These are phyloP conservation scores for Bacidia rubella DNA, from an alignment of 495 filamentous ascomycete genomes.

Conservation along the genomic window DNA sequence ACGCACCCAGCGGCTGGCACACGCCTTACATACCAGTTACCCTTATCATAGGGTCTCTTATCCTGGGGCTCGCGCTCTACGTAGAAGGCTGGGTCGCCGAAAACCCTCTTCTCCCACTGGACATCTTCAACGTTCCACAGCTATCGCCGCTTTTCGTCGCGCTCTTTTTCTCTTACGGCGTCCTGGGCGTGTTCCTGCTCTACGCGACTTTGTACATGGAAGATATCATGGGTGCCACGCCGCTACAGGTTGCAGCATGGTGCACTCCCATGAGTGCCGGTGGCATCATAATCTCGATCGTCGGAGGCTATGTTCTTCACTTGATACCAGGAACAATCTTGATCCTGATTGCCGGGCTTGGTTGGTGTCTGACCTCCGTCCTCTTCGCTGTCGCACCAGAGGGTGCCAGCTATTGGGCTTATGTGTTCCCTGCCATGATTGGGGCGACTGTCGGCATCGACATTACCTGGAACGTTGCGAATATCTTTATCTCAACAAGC, in stretches of 20 bases:
- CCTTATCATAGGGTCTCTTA: conserved; percentile 44
- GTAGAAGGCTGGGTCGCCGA: conserved; percentile 63
- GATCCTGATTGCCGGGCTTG: conserved; percentile 51
- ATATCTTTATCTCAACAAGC: conserved; percentile 70
- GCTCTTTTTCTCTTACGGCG: conserved; percentile 64
- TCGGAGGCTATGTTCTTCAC: conserved; percentile 68
- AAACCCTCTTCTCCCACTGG: conserved; percentile 59
- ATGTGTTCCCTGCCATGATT: conserved; percentile 71
- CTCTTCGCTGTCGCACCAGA: conserved; percentile 60
- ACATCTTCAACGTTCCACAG: conserved; percentile 59
- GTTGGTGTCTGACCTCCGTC: conserved; percentile 49
- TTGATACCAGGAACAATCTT: conserved; percentile 57
- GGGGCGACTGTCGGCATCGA: conserved; percentile 72
- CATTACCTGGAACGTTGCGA: conserved; percentile 69
- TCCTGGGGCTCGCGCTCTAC: conserved; percentile 46
- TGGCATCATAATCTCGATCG: conserved; percentile 54
- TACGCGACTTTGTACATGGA: conserved; percentile 69
- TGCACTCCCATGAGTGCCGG: conserved; percentile 63
- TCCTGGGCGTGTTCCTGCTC: conserved; percentile 62
- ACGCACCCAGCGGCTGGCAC: conserved; percentile 54
- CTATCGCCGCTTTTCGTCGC: conserved; percentile 55
- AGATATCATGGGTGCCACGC: conserved; percentile 46
- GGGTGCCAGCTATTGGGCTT: conserved; percentile 53
- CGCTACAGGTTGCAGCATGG: conserved; percentile 67
- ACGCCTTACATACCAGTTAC: conserved; percentile 58